Conservation (phyloP, 129 eudicot genomes). For the Centrapalus pauciflorus region DNA sequence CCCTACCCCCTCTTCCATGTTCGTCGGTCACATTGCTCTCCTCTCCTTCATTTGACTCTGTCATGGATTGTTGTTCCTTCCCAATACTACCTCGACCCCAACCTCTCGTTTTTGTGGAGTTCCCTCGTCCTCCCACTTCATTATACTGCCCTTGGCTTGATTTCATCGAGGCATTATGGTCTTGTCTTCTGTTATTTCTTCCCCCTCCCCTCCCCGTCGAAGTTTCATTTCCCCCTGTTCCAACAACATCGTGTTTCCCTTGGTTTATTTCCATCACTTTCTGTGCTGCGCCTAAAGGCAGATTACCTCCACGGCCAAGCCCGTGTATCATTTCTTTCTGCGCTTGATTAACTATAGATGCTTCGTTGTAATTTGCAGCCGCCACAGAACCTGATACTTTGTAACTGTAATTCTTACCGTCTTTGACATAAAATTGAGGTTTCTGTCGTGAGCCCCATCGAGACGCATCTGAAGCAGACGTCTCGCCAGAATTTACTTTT, state of each 20-base stretch:
- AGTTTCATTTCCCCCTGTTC: constrained; percentile 21
- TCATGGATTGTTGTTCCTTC: neutral
- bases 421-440: constrained; percentile 89
- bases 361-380: constrained; percentile 71
- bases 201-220: constrained; percentile 43
- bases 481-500: constrained; percentile 30
- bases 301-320: constrained; percentile 88
- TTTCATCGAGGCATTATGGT: constrained; percentile 38
- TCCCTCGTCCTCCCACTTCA: constrained; percentile 24
- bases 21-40: constrained; percentile 9
- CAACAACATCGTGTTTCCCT: constrained; percentile 27
- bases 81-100: constrained; percentile 23
- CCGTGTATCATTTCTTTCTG: constrained; percentile 76
- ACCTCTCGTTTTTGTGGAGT: constrained; percentile 12
- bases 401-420: constrained; percentile 93
- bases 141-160: constrained; percentile 14
- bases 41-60: constrained; percentile 23
- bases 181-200: constrained; percentile 34
- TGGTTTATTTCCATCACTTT: constrained; percentile 41
- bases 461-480: constrained; percentile 33
- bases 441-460: constrained; percentile 76
- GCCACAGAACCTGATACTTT: constrained; percentile 90
- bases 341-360: constrained; percentile 52
- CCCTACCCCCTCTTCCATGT: constrained; percentile 16
- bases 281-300: constrained; percentile 60